phyloP scores from a whole-genome alignment of 345 rosid species.

The Salix dunnii region DNA sequence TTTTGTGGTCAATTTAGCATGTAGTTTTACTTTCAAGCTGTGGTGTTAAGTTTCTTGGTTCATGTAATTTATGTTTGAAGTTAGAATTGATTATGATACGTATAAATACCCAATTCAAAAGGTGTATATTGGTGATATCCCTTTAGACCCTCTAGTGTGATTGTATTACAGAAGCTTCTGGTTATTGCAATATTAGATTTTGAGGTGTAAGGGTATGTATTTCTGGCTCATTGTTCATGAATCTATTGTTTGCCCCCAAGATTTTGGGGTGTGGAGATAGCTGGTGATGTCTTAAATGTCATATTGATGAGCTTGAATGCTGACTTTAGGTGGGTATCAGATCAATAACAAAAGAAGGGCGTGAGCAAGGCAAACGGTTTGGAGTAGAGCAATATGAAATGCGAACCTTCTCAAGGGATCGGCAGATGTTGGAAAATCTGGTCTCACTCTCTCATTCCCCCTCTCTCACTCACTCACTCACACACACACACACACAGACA shows the following conservation, averaged over 20 bases:
- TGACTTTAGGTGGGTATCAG: slow-evolving; percentile 81
- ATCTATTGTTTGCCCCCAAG: background rate
- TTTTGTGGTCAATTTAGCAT: background rate
- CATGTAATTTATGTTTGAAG: background rate
- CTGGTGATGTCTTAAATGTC: background rate
- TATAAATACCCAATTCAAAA: background rate
- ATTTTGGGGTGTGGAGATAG: background rate
- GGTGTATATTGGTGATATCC: background rate
- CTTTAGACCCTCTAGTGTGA: background rate
- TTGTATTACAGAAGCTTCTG: background rate
- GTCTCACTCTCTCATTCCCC: slow-evolving; percentile 28
- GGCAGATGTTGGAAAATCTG: slow-evolving; percentile 72
- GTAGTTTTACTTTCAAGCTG: background rate
- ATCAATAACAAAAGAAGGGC: slow-evolving; percentile 83
- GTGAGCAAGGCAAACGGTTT: slow-evolving; percentile 84
- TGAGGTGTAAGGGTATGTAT: background rate
- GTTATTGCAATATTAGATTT: background rate
- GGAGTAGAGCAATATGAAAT: slow-evolving; percentile 97
- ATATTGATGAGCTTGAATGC: background rate
- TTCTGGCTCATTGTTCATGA: background rate
- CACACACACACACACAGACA: background rate
- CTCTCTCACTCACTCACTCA: too few relatives aligned
- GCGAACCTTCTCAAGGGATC: slow-evolving; percentile 85
- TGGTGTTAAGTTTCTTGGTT: background rate
- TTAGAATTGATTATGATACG: background rate